Base-by-base conservation (phyloP, 441 rosid genomes). In the Jatropha multifida region DNA sequence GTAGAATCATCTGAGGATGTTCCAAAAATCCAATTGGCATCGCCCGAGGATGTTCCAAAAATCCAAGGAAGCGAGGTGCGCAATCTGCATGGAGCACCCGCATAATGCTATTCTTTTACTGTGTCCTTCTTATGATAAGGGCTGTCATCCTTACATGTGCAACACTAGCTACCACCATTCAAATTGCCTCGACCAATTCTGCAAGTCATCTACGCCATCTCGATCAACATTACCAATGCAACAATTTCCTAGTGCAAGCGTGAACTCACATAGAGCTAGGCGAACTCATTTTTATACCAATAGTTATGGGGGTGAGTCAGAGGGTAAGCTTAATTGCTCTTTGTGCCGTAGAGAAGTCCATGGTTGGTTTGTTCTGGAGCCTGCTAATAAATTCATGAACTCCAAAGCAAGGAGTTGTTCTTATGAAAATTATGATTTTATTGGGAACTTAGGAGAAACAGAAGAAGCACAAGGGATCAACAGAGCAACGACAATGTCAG, bases 301-400 rank as follows among this genome's bases (percentile, higher is more conserved):
- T 32, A 32, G 32, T 32, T 32, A 32, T 32, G 32, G 0, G 69
- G 26, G 55, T 44, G 73, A 64, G 67, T 72, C 49, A 42, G 71
- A 13, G 78, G 84, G 74, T n/a, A 88, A 88, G 80, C 83, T 94
- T 51, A 69, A 80, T 20, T 92, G 97, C 51, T 96, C 94, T 9
- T 83, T 92, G 41, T 92, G 97, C 71, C 93, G 94, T 1, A 96
- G 98, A 61, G 79, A 84, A 80, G 2, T 92, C 27, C 83, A 86
- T 72, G 91, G 84, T 37, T 90, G 93, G 94, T 80, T 82, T 67
- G 88, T 88, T 60, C 81, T 77, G 62, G 88, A 90, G 48, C 10
- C 48, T 44, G 93, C 96, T 23, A 82, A 96, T 42, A 64, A 76
- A 51, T 92, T 86, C 85, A 86, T 94, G 97, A 90, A 94, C 76